Base-by-base conservation (phyloP, 768 basidiomycete species). In the Pleurotus giganteus region DNA sequence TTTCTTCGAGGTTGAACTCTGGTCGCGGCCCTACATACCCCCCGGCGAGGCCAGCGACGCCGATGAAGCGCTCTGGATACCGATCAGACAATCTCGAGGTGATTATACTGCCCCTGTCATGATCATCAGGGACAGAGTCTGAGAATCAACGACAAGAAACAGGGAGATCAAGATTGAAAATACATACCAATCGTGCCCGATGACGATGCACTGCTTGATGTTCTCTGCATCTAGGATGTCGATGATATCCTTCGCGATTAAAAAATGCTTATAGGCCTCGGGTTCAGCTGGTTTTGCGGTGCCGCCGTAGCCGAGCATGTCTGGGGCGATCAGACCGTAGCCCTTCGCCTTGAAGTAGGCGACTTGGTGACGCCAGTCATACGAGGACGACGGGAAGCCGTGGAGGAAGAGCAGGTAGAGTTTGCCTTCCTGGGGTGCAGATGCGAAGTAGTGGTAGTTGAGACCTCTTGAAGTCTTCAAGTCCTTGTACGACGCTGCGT, bases 281-380 rank as follows among this genome's bases (percentile, higher is more conserved):
- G 65, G 54, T 46, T 78, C 74, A 0, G 58, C 54, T 1, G 81
- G 80, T 56, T 79, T 78, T 58, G 71, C 70, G 7, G 80, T 80
- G 1, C 72, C 73, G 6, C 80, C 82, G 53, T 78, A 82, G 3
- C 81, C 81, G 26, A 82, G 72, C 69, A 78, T 71, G 59, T 82
- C 80, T 1, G 77, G 80, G 2, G 70, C 76, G 46, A 83, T 63
- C 42, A 83, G 57, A 4, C 75, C 72, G 59, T 78, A 80, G 7
- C 77, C 77, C 36, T 63, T 57, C 9, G 57, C 60, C 29, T 63
- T 54, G 63, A 79, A 75, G 57, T 67, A 71, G 8, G 61, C 53
- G n/a, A 75, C 67, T 60, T 76, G 73, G 36, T 70, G 61, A 26
- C 64, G 63, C 78, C 78, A 80, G 54, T 72, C 71, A 50, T 64